These are phyloP conservation scores for Begonia fuchsioides DNA, from an alignment of 306 rosid genomes.

Conservation along the genomic window DNA sequence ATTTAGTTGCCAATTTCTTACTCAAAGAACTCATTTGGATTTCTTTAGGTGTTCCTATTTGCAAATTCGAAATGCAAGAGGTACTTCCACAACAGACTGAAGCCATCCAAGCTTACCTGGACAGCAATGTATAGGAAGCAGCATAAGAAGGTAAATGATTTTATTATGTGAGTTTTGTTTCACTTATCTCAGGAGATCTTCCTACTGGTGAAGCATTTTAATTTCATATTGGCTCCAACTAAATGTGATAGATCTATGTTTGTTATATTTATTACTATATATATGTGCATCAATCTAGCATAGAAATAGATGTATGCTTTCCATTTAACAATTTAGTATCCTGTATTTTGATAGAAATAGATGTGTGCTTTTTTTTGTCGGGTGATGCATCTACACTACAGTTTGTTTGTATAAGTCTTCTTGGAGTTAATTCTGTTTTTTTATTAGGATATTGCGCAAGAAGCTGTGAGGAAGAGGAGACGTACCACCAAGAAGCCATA, in stretches of 20 bases:
- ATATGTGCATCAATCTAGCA: neutral
- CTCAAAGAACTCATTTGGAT: neutral
- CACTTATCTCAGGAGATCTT: neutral
- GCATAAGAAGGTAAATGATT: slow-evolving; percentile 38
- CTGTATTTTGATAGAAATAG: too few species aligned
- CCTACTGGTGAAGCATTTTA: neutral
- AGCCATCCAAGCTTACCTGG: slow-evolving; percentile 73
- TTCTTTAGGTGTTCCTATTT: slow-evolving; percentile 42
- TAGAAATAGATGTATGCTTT: too few species aligned
- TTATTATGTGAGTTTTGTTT: neutral
- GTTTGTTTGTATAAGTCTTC: neutral
- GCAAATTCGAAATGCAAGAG: slow-evolving; percentile 52
- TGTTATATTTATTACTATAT: neutral
- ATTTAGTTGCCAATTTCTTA: too few species aligned
- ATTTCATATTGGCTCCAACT: neutral
- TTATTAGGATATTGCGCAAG: slow-evolving; percentile 42
- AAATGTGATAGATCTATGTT: neutral
- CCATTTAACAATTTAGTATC: too few species aligned
- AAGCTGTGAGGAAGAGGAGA: slow-evolving; percentile 39
- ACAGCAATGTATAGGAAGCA: slow-evolving; percentile 69
- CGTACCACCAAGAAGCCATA: slow-evolving; percentile 35
- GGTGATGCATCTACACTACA: neutral
- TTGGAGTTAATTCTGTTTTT: neutral
- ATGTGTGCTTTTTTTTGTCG: too few species aligned
- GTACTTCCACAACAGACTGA: slow-evolving; percentile 46